Percentiles rank a stretch among this genome's conserved stretches.
These are phyloP conservation scores for Eucalyptus albens DNA, from an alignment of 345 rosid genomes.

Conservation along the genomic window DNA sequence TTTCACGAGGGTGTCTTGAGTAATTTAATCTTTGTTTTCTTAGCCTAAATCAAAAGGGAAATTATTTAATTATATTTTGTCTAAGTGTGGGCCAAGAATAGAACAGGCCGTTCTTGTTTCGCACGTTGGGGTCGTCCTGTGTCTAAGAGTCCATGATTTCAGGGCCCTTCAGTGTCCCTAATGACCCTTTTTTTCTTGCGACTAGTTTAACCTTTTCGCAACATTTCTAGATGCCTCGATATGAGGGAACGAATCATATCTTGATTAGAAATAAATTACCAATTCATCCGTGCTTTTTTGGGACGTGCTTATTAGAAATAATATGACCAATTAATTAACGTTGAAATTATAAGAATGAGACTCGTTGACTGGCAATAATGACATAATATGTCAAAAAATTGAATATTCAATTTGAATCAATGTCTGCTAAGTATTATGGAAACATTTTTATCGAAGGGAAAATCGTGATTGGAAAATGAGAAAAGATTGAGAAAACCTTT, in stretches of 20 bases:
- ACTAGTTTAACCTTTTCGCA: not conserved
- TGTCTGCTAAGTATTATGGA: not conserved
- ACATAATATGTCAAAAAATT: not conserved
- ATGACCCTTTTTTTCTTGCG: not conserved
- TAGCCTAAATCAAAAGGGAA: not conserved
- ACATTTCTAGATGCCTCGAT: not conserved
- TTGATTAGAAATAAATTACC: not conserved
- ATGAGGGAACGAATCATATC: not conserved
- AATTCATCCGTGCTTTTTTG: not conserved
- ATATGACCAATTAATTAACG: not conserved
- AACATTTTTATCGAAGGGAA: not conserved
- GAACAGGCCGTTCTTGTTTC: slow-evolving; percentile 4
- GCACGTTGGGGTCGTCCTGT: slow-evolving; percentile 10
- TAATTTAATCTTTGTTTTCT: not conserved
- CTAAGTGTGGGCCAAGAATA: not conserved
- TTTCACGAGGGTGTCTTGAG: not conserved
- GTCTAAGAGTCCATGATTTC: not conserved
- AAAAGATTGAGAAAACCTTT: not conserved
- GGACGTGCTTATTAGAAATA: not conserved
- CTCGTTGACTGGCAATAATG: not conserved
- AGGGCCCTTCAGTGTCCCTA: not conserved
- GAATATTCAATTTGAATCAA: not conserved
- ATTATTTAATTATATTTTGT: not conserved
- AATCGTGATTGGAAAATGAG: not conserved
- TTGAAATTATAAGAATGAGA: not conserved